Base-by-base conservation (phyloP, 1,139 yeast genomes). In the Yarrowia galli region DNA sequence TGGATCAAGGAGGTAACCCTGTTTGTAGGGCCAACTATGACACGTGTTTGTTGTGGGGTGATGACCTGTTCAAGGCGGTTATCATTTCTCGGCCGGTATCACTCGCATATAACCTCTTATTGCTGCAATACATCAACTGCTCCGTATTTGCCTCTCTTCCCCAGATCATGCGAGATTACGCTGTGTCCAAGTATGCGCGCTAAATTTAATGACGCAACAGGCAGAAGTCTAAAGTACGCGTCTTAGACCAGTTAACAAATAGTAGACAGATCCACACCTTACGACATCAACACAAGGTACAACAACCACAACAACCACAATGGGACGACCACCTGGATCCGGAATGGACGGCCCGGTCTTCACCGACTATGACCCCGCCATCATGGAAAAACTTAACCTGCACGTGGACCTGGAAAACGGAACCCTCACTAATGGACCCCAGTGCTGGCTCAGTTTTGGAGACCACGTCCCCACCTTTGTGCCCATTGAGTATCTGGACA, bases 401-500 rank as follows among this genome's bases (percentile, higher is more conserved):
- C 63, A 68, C 23, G 63, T 74, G 13, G 74, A 72, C 68, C 20
- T 67, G 18, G 68, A 68, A 28, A 74, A 74, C 67, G 76, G 76
- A 13, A 74, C 76, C 0, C 65, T 74, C 2, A 74, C 76, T 3
- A 74, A 74, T 67, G 73, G 71, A 18, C 63, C 76, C n/a, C 60
- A 72, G 53, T 74, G 76, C 69, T 74, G 69, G 49, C 71, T 74
- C 48, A 65, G 73, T 7, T 74, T 74, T 67, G 74, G 75, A n/a
- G 42, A 53, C 48, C 73, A 68, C 67, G 64, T 68, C 10, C 76
- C 76, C 2, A 72, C 74, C 9, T 71, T 72, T 23, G 63, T 36
- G 56, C 51, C 3, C 51, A 58, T 58, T 32, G 64, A 58, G 64
- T 43, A 58, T 32, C 42, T 58, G 32, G 64, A 58, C 51, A 43